Evolutionary conservation across 306 rosid species (phyloP).

Genomic region (Prunus armeniaca): DNA sequence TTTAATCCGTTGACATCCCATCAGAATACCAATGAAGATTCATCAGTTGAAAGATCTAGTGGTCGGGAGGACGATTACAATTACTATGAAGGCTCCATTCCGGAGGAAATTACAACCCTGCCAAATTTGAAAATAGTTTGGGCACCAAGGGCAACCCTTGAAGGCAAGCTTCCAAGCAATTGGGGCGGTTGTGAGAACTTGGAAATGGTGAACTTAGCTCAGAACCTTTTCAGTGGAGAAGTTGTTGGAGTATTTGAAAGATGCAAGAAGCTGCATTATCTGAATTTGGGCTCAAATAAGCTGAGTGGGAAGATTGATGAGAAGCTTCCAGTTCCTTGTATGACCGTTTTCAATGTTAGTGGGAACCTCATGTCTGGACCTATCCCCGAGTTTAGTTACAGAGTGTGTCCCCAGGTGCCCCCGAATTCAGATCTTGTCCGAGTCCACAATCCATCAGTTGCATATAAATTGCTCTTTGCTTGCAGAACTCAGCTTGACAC

Average conservation of each 20-base stretch:
- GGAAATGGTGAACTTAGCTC: slow-evolving; percentile 35
- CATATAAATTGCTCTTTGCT: slow-evolving; percentile 18
- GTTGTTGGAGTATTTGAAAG: slow-evolving; percentile 27
- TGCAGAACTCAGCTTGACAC: slow-evolving; percentile 21
- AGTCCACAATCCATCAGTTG: slow-evolving; percentile 7
- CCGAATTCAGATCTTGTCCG: slow-evolving; percentile 6
- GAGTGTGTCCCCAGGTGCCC: slow-evolving; percentile 15
- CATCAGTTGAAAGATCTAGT: neutral
- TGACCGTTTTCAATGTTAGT: slow-evolving; percentile 22
- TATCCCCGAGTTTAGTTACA: slow-evolving; percentile 17
- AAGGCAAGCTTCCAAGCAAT: slow-evolving; percentile 29
- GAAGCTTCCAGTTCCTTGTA: slow-evolving; percentile 31
- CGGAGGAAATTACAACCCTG: slow-evolving; percentile 18
- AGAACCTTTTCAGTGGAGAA: slow-evolving; percentile 23
- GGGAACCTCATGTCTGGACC: slow-evolving; percentile 31
- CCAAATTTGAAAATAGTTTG: slow-evolving; percentile 19
- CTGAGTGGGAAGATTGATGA: slow-evolving; percentile 25
- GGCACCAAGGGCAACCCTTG: slow-evolving; percentile 23
- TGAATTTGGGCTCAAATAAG: slow-evolving; percentile 34
- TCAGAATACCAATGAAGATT: slow-evolving; percentile 2
- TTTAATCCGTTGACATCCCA: slow-evolving; percentile 1
- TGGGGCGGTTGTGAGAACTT: slow-evolving; percentile 33
- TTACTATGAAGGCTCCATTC: slow-evolving; percentile 35
- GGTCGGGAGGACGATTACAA: slow-evolving; percentile 16
- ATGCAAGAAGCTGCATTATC: slow-evolving; percentile 32